Conservation (phyloP, 2,329 filamentous ascomycete species). For the Gaeumannomyces sp. region DNA sequence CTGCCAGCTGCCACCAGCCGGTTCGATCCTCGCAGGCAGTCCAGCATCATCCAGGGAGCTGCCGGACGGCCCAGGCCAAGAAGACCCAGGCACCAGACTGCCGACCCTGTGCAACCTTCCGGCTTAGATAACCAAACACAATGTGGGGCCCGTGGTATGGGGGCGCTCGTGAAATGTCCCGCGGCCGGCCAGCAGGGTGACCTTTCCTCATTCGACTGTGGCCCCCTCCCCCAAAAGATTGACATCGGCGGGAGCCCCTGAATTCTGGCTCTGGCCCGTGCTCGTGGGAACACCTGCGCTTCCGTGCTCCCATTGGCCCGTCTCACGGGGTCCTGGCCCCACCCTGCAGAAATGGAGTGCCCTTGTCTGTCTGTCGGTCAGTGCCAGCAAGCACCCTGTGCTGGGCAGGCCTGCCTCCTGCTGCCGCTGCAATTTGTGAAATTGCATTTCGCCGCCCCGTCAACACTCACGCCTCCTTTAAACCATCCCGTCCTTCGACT, state of each 20-base stretch:
- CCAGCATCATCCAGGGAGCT: background rate
- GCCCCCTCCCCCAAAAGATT: background rate
- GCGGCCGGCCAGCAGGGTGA: background rate
- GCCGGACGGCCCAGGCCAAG: no score
- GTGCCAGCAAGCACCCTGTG: slow-evolving; percentile 9
- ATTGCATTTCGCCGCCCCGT: slow-evolving; percentile 27
- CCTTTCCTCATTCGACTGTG: background rate
- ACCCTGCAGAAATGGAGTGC: slow-evolving; percentile 1
- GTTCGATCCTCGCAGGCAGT: background rate
- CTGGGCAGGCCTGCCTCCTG: slow-evolving; percentile 9
- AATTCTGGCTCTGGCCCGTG: slow-evolving; percentile 8
- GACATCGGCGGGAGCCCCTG: slow-evolving; percentile 6
- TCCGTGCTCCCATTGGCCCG: background rate
- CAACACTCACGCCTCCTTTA: slow-evolving; percentile 19
- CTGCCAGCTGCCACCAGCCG: background rate
- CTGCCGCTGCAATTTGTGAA: slow-evolving; percentile 32
- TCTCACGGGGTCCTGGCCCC: background rate
- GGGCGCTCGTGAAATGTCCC: background rate
- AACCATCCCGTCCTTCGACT: slow-evolving; percentile 11
- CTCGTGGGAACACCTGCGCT: background rate
- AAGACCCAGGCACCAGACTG: background rate
- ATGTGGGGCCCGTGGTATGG: background rate
- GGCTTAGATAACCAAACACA: background rate
- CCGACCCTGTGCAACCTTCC: background rate
- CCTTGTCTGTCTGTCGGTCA: slow-evolving; percentile 1